A percentile compares a stretch with the other conserved stretches of the same genome.
phyloP scores from a whole-genome alignment of 768 basidiomycete genomes.

The Mycena kentingensis region DNA sequence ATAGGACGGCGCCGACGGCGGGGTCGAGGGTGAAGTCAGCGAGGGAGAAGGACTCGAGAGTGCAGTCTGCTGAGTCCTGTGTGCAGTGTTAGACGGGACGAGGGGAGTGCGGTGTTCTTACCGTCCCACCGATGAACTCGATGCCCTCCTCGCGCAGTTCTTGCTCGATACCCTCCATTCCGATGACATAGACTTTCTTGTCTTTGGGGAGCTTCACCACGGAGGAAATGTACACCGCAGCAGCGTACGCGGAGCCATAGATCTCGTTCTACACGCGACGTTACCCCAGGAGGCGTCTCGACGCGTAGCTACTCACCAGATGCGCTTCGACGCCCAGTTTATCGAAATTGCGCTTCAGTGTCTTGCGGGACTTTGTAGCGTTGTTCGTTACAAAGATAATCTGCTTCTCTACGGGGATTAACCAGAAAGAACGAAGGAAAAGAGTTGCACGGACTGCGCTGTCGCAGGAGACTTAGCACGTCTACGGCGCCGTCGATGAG shows the following conservation, averaged over 20 bases:
- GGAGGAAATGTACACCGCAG: slow-evolving; percentile 80
- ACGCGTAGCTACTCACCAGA: slow-evolving; percentile 59
- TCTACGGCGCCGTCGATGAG: slow-evolving; percentile 78
- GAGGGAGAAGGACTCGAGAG: slow-evolving; percentile 62
- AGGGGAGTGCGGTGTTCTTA: too few relatives aligned
- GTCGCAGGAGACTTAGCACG: slow-evolving; percentile 71
- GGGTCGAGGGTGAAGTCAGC: slow-evolving; percentile 74
- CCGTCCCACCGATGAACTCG: slow-evolving; percentile 79
- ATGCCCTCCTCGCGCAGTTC: slow-evolving; percentile 90
- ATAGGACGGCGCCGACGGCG: slow-evolving; percentile 88
- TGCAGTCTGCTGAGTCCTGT: slow-evolving; percentile 76
- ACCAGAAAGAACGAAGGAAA: slow-evolving; percentile 4
- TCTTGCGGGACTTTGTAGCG: slow-evolving; percentile 87
- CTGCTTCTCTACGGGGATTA: slow-evolving; percentile 61
- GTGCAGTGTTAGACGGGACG: too few relatives aligned
- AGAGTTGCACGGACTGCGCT: slow-evolving; percentile 56
- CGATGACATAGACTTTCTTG: slow-evolving; percentile 95
- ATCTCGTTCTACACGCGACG: slow-evolving; percentile 79
- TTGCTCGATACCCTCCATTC: slow-evolving; percentile 88
- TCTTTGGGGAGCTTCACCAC: slow-evolving; percentile 86
- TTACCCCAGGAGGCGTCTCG: neutral
- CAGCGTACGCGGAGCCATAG: slow-evolving; percentile 73
- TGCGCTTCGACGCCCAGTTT: slow-evolving; percentile 81
- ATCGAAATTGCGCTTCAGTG: slow-evolving; percentile 91
- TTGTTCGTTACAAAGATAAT: slow-evolving; percentile 97